Conservation (phyloP, 306 rosid species). For the Hippophae rhamnoides region DNA sequence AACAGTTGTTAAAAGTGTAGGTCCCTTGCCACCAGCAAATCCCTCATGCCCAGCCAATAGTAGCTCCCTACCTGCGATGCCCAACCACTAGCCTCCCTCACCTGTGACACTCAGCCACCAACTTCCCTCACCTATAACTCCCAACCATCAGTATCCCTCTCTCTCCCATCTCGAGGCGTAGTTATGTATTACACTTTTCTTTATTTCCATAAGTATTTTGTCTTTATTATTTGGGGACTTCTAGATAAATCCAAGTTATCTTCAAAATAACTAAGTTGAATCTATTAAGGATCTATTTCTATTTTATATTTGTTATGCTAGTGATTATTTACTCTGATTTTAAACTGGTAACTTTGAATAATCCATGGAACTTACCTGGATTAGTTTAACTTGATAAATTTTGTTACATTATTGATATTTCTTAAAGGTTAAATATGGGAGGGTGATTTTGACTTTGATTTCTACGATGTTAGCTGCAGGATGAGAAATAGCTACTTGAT, state of each 20-base stretch:
- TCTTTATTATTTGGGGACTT: neutral
- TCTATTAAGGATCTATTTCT: neutral
- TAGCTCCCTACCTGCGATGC: no score
- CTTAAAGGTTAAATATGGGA: constrained; percentile 1
- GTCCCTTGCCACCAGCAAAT: no score
- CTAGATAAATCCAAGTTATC: neutral
- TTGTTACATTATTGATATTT: neutral
- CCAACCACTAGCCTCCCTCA: no score
- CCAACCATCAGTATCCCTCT: no score
- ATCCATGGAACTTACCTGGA: neutral
- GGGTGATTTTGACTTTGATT: constrained; percentile 9
- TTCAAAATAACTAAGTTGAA: neutral
- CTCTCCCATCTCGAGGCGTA: neutral
- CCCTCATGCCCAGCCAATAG: no score
- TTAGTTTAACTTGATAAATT: neutral
- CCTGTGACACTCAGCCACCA: no score
- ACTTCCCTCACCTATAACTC: no score
- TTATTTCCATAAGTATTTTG: constrained; percentile 1
- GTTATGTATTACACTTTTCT: neutral
- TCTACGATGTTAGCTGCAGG: constrained; percentile 35
- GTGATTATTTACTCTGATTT: neutral
- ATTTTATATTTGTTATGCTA: neutral
- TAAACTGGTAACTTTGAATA: neutral
- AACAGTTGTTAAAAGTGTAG: no score
- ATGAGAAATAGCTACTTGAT: constrained; percentile 79